These are phyloP conservation scores for Elsinoe arachidis DNA, from an alignment of 2,329 filamentous ascomycete species.

Conservation along the genomic window DNA sequence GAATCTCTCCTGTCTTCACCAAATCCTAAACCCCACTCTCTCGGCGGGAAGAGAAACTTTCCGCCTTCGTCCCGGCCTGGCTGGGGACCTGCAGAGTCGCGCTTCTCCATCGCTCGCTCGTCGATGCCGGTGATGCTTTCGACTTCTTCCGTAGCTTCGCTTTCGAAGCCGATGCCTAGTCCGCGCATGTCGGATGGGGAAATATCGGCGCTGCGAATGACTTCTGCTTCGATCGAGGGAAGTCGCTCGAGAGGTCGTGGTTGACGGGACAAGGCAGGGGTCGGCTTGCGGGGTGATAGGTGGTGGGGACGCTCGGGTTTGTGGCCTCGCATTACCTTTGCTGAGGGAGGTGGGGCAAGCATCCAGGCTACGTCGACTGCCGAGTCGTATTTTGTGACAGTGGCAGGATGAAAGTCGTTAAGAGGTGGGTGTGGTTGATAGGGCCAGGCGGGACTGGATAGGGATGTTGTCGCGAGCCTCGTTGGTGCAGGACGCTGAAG, in stretches of 20 bases:
- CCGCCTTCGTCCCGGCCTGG: not conserved
- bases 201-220: not conserved
- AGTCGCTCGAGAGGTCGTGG: not conserved
- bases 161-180: not conserved
- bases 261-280: not conserved
- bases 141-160: not conserved
- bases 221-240: not conserved
- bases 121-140: not conserved
- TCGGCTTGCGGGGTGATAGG: not conserved
- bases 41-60: slow-evolving; percentile 7
- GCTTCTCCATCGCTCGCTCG: not conserved
- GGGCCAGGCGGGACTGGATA: slow-evolving; percentile 19
- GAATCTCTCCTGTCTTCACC: not conserved
- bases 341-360: slow-evolving; percentile 82
- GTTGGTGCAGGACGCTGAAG: slow-evolving; percentile 37
- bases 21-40: not conserved
- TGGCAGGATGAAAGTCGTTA: slow-evolving; percentile 58
- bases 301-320: slow-evolving; percentile 44
- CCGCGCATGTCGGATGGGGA: not conserved
- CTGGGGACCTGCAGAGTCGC: slow-evolving; percentile 6
- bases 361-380: slow-evolving; percentile 72
- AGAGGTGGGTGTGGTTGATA: slow-evolving; percentile 44
- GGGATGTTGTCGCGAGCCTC: slow-evolving; percentile 28
- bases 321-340: slow-evolving; percentile 85
- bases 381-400: slow-evolving; percentile 24